Evolutionary conservation across 2,329 filamentous ascomycete species (phyloP), one percentile per base, ranked within the genome.

Genomic region (Microdochium paspali): DNA sequence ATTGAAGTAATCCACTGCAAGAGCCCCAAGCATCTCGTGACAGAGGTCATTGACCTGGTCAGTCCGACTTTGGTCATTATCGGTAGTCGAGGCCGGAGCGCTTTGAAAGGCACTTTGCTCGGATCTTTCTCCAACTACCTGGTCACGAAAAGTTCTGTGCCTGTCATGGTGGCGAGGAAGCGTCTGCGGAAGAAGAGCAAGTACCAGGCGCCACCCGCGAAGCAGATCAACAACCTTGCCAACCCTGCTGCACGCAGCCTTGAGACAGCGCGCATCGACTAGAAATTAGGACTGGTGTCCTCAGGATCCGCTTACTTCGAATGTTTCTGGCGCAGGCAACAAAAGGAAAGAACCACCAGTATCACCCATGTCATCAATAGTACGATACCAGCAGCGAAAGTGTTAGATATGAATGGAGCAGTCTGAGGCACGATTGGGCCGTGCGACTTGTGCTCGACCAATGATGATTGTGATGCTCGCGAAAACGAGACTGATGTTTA

Each of bases 1-100:
- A 85, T 98, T 28, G 93, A 98, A 67, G 91, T 97, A 24, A 85
- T 98, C 55, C 93, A 97, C 67, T 97, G 93, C 82, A 97, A 96
- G 74, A 96, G 87, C 60, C 90, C 93, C 3, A 91, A 93, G 65
- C 90, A 96, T 64, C 77, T 97, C 71, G 90, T 98, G 53, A 95
- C 90, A 1, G 93, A 97, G 71, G 90, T 96, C 69, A 97, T 98
- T 65, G 93, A 98, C 64, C 80, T 88, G 53, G 78, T 97, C 46
- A 87, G 85, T 54, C 93, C 93, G 4, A 97, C 91, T 1, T 72
- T 98, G 50, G 91, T 96, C 20, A 89, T 98, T 55, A 80, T 97
- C 49, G 93, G 93, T 45, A 95, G 90, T 52, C 79, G 93, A 56
- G 93, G 93, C 25, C 81, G 90, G 53, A 95, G 89, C 65, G 89